These are phyloP conservation scores for Fragaria ananassa DNA, from an alignment of 306 rosid species.

Conservation along the genomic window DNA sequence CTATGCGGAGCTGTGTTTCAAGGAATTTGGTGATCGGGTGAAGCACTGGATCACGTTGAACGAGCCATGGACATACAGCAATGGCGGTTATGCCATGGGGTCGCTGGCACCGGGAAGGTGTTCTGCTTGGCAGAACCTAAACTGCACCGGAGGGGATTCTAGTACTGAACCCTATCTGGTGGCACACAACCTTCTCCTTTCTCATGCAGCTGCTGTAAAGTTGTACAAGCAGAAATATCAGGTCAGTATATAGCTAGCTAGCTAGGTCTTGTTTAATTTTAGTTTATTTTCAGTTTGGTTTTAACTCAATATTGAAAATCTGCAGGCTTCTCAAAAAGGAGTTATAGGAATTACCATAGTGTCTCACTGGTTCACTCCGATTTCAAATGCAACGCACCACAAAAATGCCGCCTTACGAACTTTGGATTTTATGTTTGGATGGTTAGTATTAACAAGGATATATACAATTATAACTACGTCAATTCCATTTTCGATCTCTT, in stretches of 20 bases:
- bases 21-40: slow-evolving; percentile 54
- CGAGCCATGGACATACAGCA: slow-evolving; percentile 32
- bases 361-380: no score
- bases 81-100: slow-evolving; percentile 19
- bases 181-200: slow-evolving; percentile 46
- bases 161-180: slow-evolving; percentile 54
- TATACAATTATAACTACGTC: no score
- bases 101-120: slow-evolving; percentile 38
- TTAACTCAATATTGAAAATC: no score
- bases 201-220: slow-evolving; percentile 54
- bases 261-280: no score
- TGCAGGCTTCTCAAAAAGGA: no score
- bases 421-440: no score
- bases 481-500: no score
- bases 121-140: slow-evolving; percentile 30
- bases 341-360: no score
- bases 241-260: slow-evolving; percentile 9
- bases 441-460: no score
- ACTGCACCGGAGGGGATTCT: slow-evolving; percentile 44
- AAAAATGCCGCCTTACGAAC: no score
- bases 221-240: slow-evolving; percentile 38
- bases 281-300: no score
- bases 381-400: no score
- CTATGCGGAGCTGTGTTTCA: slow-evolving; percentile 46
- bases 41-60: slow-evolving; percentile 59